Percentiles rank a stretch among this genome's conserved stretches.
Evolutionary conservation across 1,284 basidiomycete species (phyloP).

Genomic region (Gymnopus androsaceus): DNA sequence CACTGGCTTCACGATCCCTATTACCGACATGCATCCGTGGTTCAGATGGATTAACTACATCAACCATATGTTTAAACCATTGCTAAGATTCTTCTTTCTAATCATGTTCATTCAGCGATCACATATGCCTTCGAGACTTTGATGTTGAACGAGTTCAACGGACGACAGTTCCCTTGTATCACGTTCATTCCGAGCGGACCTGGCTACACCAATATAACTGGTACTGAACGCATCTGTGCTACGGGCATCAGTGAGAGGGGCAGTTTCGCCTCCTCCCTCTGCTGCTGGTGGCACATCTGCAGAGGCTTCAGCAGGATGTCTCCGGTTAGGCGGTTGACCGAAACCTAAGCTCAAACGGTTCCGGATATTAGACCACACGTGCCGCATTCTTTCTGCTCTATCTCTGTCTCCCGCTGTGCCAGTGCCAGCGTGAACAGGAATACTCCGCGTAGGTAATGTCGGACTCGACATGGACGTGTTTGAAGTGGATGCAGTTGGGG

Average conservation of each 20-base stretch:
- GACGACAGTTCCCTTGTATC: constrained; percentile 32
- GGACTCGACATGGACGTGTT: no score
- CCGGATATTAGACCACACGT: constrained; percentile 65
- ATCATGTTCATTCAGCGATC: no score
- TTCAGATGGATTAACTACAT: constrained; percentile 46
- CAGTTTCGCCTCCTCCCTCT: background rate
- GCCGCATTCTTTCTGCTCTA: constrained; percentile 46
- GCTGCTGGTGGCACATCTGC: constrained; percentile 9
- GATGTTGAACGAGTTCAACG: constrained; percentile 49
- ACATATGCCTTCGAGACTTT: constrained; percentile 40
- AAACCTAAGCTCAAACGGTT: constrained; percentile 59
- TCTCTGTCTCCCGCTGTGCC: background rate
- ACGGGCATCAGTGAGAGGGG: constrained; percentile 16
- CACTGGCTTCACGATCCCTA: constrained; percentile 23
- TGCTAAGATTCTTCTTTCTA: no score
- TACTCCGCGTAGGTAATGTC: no score
- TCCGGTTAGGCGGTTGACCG: background rate
- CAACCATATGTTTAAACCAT: no score
- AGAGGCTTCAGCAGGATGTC: constrained; percentile 8
- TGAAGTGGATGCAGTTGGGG: background rate
- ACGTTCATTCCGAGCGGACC: constrained; percentile 34
- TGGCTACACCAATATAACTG: constrained; percentile 31
- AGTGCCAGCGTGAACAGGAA: no score
- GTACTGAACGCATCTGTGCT: constrained; percentile 37
- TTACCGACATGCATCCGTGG: constrained; percentile 18